Conservation (phyloP, 805 yeast genomes). For the Torulaspora microellipsoides region DNA sequence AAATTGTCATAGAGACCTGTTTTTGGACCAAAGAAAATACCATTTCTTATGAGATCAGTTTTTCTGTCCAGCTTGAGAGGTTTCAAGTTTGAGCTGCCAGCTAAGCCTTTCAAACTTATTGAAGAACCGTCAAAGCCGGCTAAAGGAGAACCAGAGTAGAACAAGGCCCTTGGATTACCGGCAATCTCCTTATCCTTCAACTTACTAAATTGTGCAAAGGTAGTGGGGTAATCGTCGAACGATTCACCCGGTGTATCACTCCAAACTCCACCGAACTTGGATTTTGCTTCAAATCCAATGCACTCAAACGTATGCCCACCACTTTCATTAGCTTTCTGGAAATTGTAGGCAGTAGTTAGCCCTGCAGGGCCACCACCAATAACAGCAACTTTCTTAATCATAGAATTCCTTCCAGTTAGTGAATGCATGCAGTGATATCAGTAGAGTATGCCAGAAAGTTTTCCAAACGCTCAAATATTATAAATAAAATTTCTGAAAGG, state of each 20-base stretch:
- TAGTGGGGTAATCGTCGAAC: slow-evolving; percentile 9
- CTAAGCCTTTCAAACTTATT: slow-evolving; percentile 9
- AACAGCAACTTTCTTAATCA: slow-evolving; percentile 21
- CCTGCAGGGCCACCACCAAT: slow-evolving; percentile 26
- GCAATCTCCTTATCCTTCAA: slow-evolving; percentile 8
- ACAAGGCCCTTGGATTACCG: slow-evolving; percentile 8
- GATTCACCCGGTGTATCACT: slow-evolving; percentile 19
- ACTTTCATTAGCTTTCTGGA: slow-evolving; percentile 23
- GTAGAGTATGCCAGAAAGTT: too few relatives aligned
- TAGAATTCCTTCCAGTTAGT: not conserved
- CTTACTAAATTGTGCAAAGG: slow-evolving; percentile 10
- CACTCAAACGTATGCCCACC: slow-evolving; percentile 19
- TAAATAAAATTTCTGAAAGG: too few relatives aligned
- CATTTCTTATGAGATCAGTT: slow-evolving; percentile 10
- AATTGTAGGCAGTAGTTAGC: slow-evolving; percentile 12
- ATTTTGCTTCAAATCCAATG: slow-evolving; percentile 44
- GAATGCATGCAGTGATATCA: too few relatives aligned
- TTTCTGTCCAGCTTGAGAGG: slow-evolving; percentile 12
- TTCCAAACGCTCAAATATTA: too few relatives aligned
- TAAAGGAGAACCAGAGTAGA: slow-evolving; percentile 17
- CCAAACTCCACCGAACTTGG: slow-evolving; percentile 46
- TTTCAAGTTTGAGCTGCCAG: slow-evolving; percentile 13
- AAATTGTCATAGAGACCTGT: slow-evolving; percentile 19
- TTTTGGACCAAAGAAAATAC: slow-evolving; percentile 12
- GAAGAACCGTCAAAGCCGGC: slow-evolving; percentile 6